Conservation (phyloP, 306 rosid genomes). For the Ceratonia siliqua region DNA sequence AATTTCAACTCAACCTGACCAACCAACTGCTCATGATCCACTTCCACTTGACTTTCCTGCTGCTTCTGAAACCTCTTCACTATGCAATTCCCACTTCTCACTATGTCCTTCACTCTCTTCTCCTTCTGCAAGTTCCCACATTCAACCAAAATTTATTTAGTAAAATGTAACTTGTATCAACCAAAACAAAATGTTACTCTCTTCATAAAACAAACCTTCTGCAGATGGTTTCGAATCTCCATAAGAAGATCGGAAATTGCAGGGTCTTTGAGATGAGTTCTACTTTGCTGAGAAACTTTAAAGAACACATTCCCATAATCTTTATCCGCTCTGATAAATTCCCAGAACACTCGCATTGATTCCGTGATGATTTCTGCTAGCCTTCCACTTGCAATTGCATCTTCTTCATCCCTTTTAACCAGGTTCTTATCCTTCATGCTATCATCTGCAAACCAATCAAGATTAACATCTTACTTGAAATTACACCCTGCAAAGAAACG, state of each 20-base stretch:
- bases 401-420: slow-evolving; percentile 39
- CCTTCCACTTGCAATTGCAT: slow-evolving; percentile 33
- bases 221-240: slow-evolving; percentile 40
- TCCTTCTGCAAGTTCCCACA: slow-evolving; percentile 56
- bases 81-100: slow-evolving; percentile 55
- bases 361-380: slow-evolving; percentile 51
- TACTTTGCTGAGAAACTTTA: slow-evolving; percentile 36
- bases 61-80: slow-evolving; percentile 65
- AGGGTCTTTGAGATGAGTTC: slow-evolving; percentile 40
- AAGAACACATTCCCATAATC: slow-evolving; percentile 29
- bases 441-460: slow-evolving; percentile 52
- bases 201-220: slow-evolving; percentile 50
- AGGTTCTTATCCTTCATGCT: slow-evolving; percentile 45
- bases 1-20: slow-evolving; percentile 71
- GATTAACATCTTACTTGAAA: not conserved
- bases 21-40: slow-evolving; percentile 42
- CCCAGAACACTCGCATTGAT: slow-evolving; percentile 57
- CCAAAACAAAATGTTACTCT: too few relatives aligned
- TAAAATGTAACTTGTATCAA: too few relatives aligned
- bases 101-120: slow-evolving; percentile 55
- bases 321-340: slow-evolving; percentile 56
- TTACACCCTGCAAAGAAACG: not conserved
- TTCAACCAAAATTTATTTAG: not conserved
- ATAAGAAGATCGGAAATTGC: slow-evolving; percentile 40
- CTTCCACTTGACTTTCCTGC: slow-evolving; percentile 26